These are phyloP conservation scores for Lyophyllum atratum DNA, from an alignment of 768 basidiomycete genomes.

Conservation along the genomic window DNA sequence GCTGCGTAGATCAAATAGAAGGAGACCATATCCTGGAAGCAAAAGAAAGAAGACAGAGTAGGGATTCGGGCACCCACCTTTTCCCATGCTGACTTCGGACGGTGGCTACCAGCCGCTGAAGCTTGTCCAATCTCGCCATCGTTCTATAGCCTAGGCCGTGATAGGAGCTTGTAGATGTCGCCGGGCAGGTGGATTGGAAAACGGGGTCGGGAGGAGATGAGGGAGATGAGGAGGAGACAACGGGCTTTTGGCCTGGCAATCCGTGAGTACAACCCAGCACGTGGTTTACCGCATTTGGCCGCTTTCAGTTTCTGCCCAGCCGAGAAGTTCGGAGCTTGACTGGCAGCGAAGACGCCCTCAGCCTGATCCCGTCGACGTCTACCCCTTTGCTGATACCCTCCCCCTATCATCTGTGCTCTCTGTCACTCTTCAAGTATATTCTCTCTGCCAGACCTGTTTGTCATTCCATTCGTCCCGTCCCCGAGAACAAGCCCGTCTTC, in stretches of 20 bases:
- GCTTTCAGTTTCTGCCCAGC: no score
- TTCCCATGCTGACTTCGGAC: constrained; percentile 2
- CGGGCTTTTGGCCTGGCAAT: not conserved
- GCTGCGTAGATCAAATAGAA: not conserved
- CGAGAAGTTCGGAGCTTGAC: constrained; percentile 3
- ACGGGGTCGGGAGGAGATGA: not conserved
- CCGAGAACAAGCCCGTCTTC: no score
- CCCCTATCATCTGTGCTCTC: not conserved
- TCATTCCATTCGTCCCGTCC: no score
- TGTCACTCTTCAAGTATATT: not conserved
- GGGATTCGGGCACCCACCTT: not conserved
- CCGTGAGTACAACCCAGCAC: constrained; percentile 1
- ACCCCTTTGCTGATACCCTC: not conserved
- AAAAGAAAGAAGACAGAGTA: not conserved
- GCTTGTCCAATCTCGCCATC: not conserved
- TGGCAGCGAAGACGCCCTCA: not conserved
- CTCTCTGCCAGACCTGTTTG: not conserved
- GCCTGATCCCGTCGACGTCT: not conserved
- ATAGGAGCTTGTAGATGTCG: not conserved
- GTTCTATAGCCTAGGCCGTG: not conserved
- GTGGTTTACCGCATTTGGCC: constrained; percentile 8
- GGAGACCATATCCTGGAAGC: not conserved
- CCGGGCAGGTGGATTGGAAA: not conserved
- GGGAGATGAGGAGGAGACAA: not conserved
- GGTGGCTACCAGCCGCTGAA: constrained; percentile 4